Base-by-base conservation (phyloP, 1,284 basidiomycete species). In the Cryptococcus jaspeensis region DNA sequence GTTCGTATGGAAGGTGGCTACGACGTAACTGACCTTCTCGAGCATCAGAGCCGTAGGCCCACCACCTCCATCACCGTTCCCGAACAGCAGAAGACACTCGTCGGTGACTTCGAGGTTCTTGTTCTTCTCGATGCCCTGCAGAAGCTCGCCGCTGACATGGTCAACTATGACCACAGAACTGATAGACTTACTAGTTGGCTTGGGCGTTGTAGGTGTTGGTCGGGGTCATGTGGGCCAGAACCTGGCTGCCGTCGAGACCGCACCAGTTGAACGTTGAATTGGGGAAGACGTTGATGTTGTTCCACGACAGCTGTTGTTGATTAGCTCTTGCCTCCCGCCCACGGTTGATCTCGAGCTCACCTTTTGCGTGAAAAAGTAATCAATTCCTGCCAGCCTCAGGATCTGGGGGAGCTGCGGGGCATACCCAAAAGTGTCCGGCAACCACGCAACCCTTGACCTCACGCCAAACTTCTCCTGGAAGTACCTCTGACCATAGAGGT, bases 281-380 rank as follows among this genome's bases (percentile, higher is more conserved):
- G 23, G 94, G 95, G 81, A 98, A 97, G 16, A 82, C 82, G 72
- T 97, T 96, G 76, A 87, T 90, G 63, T 9, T 12, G 3, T n/a
- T n/a, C n/a, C n/a, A n/a, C n/a, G n/a, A n/a, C n/a, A n/a, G n/a
- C n/a, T n/a, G n/a, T n/a, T n/a, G 5, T 13, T 20, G 11, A 20
- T 13, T 25, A 41, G 16, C n/a, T n/a, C n/a, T n/a, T n/a, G n/a
- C 23, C 1, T 32, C 15, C 3, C n/a, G 20, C 18, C 56, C 49
- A 12, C 55, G 49, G 56, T 60, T 13, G 52, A 64, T 59, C 74
- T 73, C 74, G 72, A 75, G 1, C 65, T 67, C 37, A 95, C 78
- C 80, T 99, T 99, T 78, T 99, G 95, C 1, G 95, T 98, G 77
- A 98, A 98, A 82, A 98, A 99, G 74, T 92, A 93, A 64, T 88